Conservation (phyloP, 1,284 basidiomycete species). For the Pholiota adiposa region DNA sequence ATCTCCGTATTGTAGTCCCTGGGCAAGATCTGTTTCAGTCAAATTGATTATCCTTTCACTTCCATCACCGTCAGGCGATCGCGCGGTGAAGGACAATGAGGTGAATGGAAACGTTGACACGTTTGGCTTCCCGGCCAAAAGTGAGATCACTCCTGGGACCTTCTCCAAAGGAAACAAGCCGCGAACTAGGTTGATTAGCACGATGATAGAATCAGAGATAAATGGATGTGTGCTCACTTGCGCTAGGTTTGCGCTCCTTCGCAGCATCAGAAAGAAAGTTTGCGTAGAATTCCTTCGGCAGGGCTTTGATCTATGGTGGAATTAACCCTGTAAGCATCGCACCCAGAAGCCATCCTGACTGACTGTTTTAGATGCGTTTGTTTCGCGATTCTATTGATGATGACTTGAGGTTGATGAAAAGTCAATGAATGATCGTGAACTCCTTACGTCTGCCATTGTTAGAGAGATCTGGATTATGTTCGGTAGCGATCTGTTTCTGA, state of each 20-base stretch:
- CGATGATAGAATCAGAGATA: slow-evolving; percentile 8
- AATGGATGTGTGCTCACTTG: slow-evolving; percentile 48
- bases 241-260: slow-evolving; percentile 59
- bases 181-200: slow-evolving; percentile 42
- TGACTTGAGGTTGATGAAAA: not conserved
- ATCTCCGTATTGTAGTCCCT: slow-evolving; percentile 79
- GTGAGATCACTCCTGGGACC: slow-evolving; percentile 81
- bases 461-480: not conserved
- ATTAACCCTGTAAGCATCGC: slow-evolving; percentile 1
- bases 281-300: slow-evolving; percentile 56
- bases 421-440: not conserved
- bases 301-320: slow-evolving; percentile 32
- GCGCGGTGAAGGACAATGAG: slow-evolving; percentile 64
- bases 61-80: slow-evolving; percentile 50
- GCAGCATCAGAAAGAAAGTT: slow-evolving; percentile 62
- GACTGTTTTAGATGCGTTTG: not conserved
- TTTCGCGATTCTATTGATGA: slow-evolving; percentile 1
- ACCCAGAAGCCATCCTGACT: not conserved
- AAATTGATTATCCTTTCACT: slow-evolving; percentile 54
- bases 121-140: slow-evolving; percentile 90
- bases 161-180: slow-evolving; percentile 78
- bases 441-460: slow-evolving; percentile 1
- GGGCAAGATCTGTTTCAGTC: slow-evolving; percentile 58
- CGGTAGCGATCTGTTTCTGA: not conserved
- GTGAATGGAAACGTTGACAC: slow-evolving; percentile 90